Conservation (phyloP, 139 green algal species). For the Eudorina sp. region DNA sequence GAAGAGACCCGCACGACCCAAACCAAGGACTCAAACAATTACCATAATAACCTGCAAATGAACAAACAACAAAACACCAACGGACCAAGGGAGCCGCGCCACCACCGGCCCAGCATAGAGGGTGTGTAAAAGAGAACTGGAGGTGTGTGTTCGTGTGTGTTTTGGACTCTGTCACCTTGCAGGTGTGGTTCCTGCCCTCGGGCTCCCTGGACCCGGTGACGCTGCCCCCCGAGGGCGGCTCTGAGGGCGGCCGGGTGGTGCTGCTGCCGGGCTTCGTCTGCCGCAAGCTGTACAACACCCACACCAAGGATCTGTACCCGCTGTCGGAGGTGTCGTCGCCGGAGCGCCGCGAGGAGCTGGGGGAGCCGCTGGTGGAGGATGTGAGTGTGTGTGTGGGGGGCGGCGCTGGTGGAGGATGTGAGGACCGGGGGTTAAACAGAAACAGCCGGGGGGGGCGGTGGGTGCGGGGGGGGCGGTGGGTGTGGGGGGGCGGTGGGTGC, state of each 20-base stretch:
- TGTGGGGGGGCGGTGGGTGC: no score
- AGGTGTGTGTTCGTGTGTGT: background rate
- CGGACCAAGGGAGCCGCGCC: no score
- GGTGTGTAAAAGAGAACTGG: no score
- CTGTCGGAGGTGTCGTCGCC: background rate
- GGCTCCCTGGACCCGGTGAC: background rate
- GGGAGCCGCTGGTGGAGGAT: background rate
- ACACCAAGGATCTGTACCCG: background rate
- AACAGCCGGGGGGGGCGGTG: no score
- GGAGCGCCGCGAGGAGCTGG: background rate
- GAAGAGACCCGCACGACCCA: background rate
- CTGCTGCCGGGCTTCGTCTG: slow-evolving; percentile 50
- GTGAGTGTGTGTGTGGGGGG: background rate
- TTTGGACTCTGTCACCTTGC: background rate
- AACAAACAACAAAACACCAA: background rate
- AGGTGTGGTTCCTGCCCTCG: slow-evolving; percentile 15
- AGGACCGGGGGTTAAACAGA: no score
- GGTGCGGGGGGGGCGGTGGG: no score
- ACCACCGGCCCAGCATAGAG: background rate
- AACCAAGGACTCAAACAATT: background rate
- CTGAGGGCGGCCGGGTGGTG: background rate
- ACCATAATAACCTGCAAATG: background rate
- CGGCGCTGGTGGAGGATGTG: background rate
- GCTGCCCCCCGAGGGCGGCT: background rate
- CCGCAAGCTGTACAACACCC: slow-evolving; percentile 49